Conservation (phyloP, 768 basidiomycete species). For the Hortiboletus campestris region DNA sequence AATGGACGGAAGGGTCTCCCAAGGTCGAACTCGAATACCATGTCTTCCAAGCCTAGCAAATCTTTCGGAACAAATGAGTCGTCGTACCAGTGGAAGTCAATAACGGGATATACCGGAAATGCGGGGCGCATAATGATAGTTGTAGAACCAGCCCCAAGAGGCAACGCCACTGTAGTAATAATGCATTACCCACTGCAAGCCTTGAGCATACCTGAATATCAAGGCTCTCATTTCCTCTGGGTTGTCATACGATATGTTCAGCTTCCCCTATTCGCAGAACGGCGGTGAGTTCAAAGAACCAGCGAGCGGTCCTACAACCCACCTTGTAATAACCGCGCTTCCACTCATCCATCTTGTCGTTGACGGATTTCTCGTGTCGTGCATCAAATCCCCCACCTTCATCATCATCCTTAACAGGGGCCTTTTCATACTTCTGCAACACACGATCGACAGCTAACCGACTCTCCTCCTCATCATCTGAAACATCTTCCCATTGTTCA, state of each 20-base stretch:
- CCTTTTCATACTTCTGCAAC: slow-evolving; percentile 83
- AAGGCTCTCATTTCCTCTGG: slow-evolving; percentile 67
- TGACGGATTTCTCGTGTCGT: slow-evolving; percentile 66
- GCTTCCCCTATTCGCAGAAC: slow-evolving; percentile 62
- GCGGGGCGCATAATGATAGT: slow-evolving; percentile 96
- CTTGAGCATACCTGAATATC: slow-evolving; percentile 83
- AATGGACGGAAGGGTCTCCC: slow-evolving; percentile 90
- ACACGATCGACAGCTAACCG: slow-evolving; percentile 76
- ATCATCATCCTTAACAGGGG: slow-evolving; percentile 70
- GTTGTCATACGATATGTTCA: slow-evolving; percentile 75
- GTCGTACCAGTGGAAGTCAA: neutral
- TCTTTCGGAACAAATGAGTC: slow-evolving; percentile 38
- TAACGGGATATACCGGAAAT: slow-evolving; percentile 71
- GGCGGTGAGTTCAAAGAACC: slow-evolving; percentile 12
- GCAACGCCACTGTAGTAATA: slow-evolving; percentile 98
- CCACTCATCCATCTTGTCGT: slow-evolving; percentile 91
- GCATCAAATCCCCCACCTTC: slow-evolving; percentile 77
- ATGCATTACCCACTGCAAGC: slow-evolving; percentile 98
- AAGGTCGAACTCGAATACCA: slow-evolving; percentile 84
- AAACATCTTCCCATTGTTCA: slow-evolving; percentile 47
- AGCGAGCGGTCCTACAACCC: slow-evolving; percentile 40
- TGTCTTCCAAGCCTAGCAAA: slow-evolving; percentile 60
- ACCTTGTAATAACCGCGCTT: slow-evolving; percentile 89
- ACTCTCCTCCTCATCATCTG: slow-evolving; percentile 65
- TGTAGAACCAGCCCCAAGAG: slow-evolving; percentile 98